Base-by-base conservation (phyloP, 768 basidiomycete species). In the Pleurotus citrinopileatus region DNA sequence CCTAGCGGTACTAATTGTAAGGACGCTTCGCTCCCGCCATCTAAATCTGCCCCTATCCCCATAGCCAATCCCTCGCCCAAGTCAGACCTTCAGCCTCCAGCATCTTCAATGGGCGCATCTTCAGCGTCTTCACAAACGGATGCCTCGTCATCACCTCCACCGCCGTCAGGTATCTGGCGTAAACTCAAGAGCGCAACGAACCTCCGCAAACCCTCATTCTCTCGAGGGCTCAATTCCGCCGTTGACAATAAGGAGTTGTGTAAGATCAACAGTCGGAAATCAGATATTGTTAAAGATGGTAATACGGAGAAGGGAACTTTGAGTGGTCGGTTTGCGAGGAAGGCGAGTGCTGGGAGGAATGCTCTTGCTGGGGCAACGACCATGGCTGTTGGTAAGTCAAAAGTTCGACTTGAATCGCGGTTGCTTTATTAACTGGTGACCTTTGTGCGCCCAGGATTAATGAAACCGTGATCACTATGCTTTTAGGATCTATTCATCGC, bases 131-230 rank as follows among this genome's bases (percentile, higher is more conserved):
- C n/a, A n/a, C n/a, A n/a, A n/a, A n/a, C n/a, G n/a, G n/a, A n/a
- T n/a, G n/a, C n/a, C n/a, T n/a, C n/a, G n/a, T n/a, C n/a, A n/a
- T n/a, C n/a, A n/a, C n/a, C n/a, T n/a, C n/a, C n/a, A n/a, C n/a
- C n/a, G n/a, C n/a, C n/a, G n/a, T n/a, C 52, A 47, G 44, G 42
- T 19, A 20, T 46, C 19, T 47, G 43, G 44, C 44, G 45, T 36
- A 44, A 47, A 46, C 58, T 66, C 53, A 63, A 63, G 40, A 53
- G 57, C 20, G 59, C 57, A 8, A 54, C 59, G 2, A 50, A 52
- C 26, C 44, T 51, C n/a, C 38, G 48, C 20, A 15, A 38, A 17
- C 52, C 52, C n/a, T 51, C 48, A 9, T 36, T n/a, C 32, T 43
- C 52, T n/a, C 38, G 52, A 13, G 38, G 38, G 10, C 43, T 37